A percentile compares a stretch with the other conserved stretches of the same genome.
phyloP scores from a whole-genome alignment of 805 yeast genomes.

The Nakazawaea pomicola region DNA sequence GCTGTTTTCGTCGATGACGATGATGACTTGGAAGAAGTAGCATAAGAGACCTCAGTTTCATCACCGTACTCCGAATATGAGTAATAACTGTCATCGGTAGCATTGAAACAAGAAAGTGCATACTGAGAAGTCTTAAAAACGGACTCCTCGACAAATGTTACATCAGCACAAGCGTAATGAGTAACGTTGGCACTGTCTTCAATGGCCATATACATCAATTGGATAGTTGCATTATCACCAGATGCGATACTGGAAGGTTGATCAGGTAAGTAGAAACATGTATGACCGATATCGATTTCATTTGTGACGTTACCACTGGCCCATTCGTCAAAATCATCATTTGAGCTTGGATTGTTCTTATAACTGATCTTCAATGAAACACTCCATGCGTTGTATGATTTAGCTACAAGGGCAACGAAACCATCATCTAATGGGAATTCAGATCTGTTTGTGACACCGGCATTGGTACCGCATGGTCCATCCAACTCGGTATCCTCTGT shows the following conservation, averaged over 20 bases:
- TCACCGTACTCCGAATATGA: constrained; percentile 23
- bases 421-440: constrained; percentile 43
- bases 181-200: constrained; percentile 34
- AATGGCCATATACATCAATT: constrained; percentile 40
- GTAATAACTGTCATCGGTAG: constrained; percentile 34
- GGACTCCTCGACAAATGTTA: constrained; percentile 36
- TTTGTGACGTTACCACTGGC: constrained; percentile 33
- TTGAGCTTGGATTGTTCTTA: constrained; percentile 31
- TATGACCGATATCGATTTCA: constrained; percentile 38
- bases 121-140: constrained; percentile 30
- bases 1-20: constrained; percentile 3
- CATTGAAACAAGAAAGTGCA: constrained; percentile 37
- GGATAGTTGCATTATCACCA: constrained; percentile 41
- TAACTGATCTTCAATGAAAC: constrained; percentile 36
- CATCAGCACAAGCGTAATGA: constrained; percentile 41
- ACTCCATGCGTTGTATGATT: constrained; percentile 33
- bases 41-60: constrained; percentile 18
- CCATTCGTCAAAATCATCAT: constrained; percentile 35
- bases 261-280: constrained; percentile 41
- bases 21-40: constrained; percentile 12
- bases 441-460: constrained; percentile 32
- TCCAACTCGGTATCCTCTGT: constrained; percentile 37
- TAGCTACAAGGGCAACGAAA: constrained; percentile 40
- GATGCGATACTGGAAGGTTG: constrained; percentile 29
- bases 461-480: constrained; percentile 42